Base-by-base conservation (phyloP, 2,329 filamentous ascomycete genomes). In the Pestalotiopsis sp. region DNA sequence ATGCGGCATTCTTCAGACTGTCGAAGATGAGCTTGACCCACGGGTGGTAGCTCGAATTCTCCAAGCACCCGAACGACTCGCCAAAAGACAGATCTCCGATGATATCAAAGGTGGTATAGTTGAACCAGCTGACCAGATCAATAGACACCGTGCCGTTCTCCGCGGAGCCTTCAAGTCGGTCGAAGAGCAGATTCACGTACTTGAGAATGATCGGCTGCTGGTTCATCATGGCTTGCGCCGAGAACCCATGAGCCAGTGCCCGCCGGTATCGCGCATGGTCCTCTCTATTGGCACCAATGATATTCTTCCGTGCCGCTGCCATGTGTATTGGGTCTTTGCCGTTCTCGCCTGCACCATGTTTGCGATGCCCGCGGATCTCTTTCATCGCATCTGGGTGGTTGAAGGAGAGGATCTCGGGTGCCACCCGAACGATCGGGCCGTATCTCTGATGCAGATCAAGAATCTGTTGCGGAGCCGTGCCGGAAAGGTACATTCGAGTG, bases 181-280 rank as follows among this genome's bases (percentile, higher is more conserved):
- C 65, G 20, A 81, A 74, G 49, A 83, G 70, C 57, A 81, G 72
- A 67, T 82, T 74, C 2, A 83, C 76, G 68, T 83, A 82, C 9
- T 71, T 71, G n/a, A 72, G 72, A 67, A 84, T 81, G 65, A 83
- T 76, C 39, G 78, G 78, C 69, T 82, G 81, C 71, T 84, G 82
- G 41, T 77, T 81, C 12, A 79, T 76, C 79, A 84, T 78, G 64
- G 77, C 72, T 68, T 77, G 72, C 41, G 82, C 77, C 65, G 76
- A 77, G 74, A 84, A 84, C 14, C 80, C 81, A 69, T 81, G 79
- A 3, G 80, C 76, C 58, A 84, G 75, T 36, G 77, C 76, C 5
- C 80, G 72, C 12, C 81, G 75, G 59, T 81, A 67, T 20, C 74
- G 68, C 12, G 69, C 70, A 67, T 83, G 81, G 52, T 80, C 76